Evolutionary conservation across 148 eudicot genomes (phyloP).

Genomic region (Vaccinium vitisidaea): DNA sequence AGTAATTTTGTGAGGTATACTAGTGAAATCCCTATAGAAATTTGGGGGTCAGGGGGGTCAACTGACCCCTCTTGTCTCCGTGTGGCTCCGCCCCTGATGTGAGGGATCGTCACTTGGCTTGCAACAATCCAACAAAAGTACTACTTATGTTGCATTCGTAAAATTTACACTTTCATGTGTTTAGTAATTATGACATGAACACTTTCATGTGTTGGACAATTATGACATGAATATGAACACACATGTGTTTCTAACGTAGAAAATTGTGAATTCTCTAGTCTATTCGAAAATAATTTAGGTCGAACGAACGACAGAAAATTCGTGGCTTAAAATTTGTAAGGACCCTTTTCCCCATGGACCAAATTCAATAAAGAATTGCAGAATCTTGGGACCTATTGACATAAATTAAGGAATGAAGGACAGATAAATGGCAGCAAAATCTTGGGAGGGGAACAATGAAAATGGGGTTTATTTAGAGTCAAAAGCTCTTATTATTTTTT

Average conservation of each 20-base stretch:
- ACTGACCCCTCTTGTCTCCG: too few species aligned
- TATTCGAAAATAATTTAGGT: not conserved
- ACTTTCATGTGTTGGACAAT: not conserved
- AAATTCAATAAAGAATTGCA: not conserved
- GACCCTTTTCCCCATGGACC: not conserved
- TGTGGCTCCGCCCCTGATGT: too few species aligned
- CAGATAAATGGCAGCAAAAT: not conserved
- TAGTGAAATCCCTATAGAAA: too few species aligned
- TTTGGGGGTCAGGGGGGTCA: too few species aligned
- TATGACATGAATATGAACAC: not conserved
- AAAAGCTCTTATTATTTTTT: too few species aligned
- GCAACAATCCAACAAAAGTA: not conserved
- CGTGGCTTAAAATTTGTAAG: not conserved
- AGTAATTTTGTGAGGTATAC: too few species aligned
- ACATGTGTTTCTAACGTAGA: not conserved
- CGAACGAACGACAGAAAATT: not conserved
- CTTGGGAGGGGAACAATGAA: not conserved
- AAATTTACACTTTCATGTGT: too few species aligned
- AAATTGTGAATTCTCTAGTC: not conserved
- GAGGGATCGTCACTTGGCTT: too few species aligned
- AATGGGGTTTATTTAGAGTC: not conserved
- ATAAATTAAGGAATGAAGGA: not conserved
- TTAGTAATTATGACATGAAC: not conserved
- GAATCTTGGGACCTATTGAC: not conserved
- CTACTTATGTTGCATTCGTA: too few species aligned